Base-by-base conservation (phyloP, 106 monocot genomes). In the Dendrobium nobile region DNA sequence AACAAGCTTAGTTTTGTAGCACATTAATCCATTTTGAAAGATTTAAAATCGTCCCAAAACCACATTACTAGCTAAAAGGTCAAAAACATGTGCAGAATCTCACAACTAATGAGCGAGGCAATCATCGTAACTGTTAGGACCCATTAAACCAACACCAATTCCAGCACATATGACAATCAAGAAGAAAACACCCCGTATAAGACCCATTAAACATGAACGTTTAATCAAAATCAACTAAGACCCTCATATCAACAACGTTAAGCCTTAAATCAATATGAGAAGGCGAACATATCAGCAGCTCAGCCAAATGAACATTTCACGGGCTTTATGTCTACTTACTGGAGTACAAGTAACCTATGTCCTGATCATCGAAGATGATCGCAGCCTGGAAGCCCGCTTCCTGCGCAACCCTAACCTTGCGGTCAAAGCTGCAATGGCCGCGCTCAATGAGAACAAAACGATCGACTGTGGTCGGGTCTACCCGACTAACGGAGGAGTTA, bases 361-460 rank as follows among this genome's bases (percentile, higher is more conserved):
- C 88, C 74, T 80, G 88, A 48, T 92, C 92, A 67, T 95, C 92
- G 61, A 88, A 90, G 61, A 95, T 87, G 73, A 95, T 84, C 43
- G 86, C 86, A 20, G 92, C 85, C 28, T 70, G 67, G 74, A 87
- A 95, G 16, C 92, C 93, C 8, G 78, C 85, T 9, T 84, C 83
- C 90, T 96, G 96, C 3, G 92, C 93, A 84, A 78, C 84, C 88
- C 92, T 86, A 9, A 96, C 93, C 86, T 96, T 96, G 80, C 83
- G 80, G 80, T 90, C 93, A 70, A 93, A 93, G 86, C 90, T 96
- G 77, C 96, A 93, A 20, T 43, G n/a, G 17, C 93, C 96, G 75
- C 93, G 85, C 42, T 58, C 77, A 54, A 91, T 89, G 77, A 89
- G 84, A 77, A 89, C 82, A 78, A 73, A 47, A 7, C 75, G 51